phyloP scores from a whole-genome alignment of 2,329 filamentous ascomycete species.

The Cadophora sp. region DNA sequence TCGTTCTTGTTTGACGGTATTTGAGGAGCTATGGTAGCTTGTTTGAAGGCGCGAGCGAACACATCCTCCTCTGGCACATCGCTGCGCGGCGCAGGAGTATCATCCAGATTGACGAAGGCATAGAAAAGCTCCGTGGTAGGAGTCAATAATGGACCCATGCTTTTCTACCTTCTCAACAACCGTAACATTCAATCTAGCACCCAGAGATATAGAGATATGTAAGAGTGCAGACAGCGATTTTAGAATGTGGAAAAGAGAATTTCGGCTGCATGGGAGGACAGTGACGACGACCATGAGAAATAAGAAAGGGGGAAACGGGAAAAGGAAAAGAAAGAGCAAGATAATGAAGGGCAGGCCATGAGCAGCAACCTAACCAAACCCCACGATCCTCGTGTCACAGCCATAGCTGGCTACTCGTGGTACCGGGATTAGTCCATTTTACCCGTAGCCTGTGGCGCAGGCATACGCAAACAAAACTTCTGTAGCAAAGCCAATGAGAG shows the following conservation, averaged over 20 bases:
- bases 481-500: neutral
- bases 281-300: neutral
- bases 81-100: neutral
- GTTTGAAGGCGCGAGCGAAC: slow-evolving; percentile 17
- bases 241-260: neutral
- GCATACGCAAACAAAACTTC: neutral
- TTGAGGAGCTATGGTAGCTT: neutral
- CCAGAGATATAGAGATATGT: neutral
- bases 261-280: neutral
- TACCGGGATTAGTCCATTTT: slow-evolving; percentile 4
- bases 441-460: slow-evolving; percentile 15
- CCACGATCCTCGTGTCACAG: slow-evolving; percentile 12
- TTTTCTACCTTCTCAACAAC: slow-evolving; percentile 1
- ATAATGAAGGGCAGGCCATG: slow-evolving; percentile 4
- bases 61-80: slow-evolving; percentile 17
- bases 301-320: neutral
- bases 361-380: neutral
- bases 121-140: slow-evolving; percentile 20
- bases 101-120: slow-evolving; percentile 16
- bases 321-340: neutral
- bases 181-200: neutral
- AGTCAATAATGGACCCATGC: slow-evolving; percentile 11
- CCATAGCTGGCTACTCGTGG: slow-evolving; percentile 9
- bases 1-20: neutral
- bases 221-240: neutral